These are phyloP conservation scores for Isatis lusitanica DNA, from an alignment of 441 rosid species.

Conservation along the genomic window DNA sequence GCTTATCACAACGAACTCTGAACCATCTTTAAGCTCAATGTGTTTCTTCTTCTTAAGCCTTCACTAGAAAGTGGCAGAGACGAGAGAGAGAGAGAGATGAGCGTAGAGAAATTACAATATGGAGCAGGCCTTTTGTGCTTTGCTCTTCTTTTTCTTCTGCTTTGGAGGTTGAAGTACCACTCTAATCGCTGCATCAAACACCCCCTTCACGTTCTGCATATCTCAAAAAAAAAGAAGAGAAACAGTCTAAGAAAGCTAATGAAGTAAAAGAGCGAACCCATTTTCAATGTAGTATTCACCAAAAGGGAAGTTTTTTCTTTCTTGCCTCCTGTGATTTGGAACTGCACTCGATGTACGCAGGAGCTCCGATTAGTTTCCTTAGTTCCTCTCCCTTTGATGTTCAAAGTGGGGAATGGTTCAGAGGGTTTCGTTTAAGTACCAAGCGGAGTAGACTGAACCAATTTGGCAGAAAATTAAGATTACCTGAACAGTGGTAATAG, in stretches of 20 bases:
- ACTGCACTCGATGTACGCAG: slow-evolving; percentile 76
- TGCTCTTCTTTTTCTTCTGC: slow-evolving; percentile 66
- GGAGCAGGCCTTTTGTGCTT: slow-evolving; percentile 65
- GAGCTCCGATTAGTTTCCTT: slow-evolving; percentile 62
- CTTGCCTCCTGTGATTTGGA: slow-evolving; percentile 72
- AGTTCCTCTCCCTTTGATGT: slow-evolving; percentile 68
- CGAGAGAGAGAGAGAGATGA: neutral
- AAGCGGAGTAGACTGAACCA: neutral
- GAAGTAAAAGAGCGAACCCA: neutral
- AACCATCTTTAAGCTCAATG: slow-evolving; percentile 20
- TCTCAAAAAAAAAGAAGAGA: neutral
- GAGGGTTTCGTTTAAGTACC: neutral
- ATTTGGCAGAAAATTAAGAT: neutral
- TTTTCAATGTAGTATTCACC: neutral
- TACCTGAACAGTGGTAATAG: slow-evolving; percentile 70
- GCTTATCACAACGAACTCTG: slow-evolving; percentile 22
- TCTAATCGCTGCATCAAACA: slow-evolving; percentile 68
- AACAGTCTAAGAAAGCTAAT: neutral
- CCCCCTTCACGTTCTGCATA: slow-evolving; percentile 64
- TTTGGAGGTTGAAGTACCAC: slow-evolving; percentile 77
- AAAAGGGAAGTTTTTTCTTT: neutral
- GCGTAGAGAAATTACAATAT: slow-evolving; percentile 47
- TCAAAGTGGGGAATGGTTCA: slow-evolving; percentile 5
- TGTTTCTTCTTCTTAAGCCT: slow-evolving; percentile 17
- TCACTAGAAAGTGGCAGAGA: slow-evolving; percentile 27